Evolutionary conservation across 805 yeast genomes (phyloP).

Genomic region (Wickerhamomyces mucosus): DNA sequence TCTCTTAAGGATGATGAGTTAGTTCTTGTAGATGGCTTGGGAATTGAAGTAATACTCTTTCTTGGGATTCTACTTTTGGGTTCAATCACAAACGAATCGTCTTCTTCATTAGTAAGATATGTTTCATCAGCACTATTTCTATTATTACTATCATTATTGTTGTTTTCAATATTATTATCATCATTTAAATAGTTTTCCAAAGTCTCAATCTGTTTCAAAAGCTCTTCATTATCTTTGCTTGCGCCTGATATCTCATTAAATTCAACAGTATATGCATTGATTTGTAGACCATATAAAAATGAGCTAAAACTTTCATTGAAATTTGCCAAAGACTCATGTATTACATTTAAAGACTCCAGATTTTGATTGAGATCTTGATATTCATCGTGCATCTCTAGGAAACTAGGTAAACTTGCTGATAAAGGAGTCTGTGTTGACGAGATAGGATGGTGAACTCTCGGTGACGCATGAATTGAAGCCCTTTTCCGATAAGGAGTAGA

Average conservation of each 20-base stretch:
- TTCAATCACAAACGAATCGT: conserved; percentile 21
- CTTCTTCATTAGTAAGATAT: conserved; percentile 23
- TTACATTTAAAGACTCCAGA: conserved; percentile 42
- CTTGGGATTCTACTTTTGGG: too few species aligned
- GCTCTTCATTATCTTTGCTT: conserved; percentile 11
- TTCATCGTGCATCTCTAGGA: conserved; percentile 38
- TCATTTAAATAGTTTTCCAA: conserved; percentile 3
- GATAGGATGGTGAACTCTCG: conserved; percentile 35
- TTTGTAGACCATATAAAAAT: conserved; percentile 67
- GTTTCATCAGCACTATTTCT: conserved; percentile 14
- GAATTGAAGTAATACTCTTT: too few species aligned
- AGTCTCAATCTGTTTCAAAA: conserved; percentile 9
- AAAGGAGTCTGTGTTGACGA: conserved; percentile 31
- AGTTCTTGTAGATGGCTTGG: too few species aligned
- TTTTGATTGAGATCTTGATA: conserved; percentile 48
- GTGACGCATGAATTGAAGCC: conserved; percentile 24
- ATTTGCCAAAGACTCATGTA: conserved; percentile 51
- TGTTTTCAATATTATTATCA: background rate
- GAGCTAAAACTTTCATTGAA: conserved; percentile 77
- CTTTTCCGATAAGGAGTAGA: background rate
- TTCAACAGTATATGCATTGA: conserved; percentile 85
- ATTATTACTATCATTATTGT: too few species aligned
- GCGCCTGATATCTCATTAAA: conserved; percentile 27
- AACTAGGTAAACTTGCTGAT: conserved; percentile 31
- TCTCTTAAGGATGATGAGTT: too few species aligned